These are phyloP conservation scores for Pleodorina starrii DNA, from an alignment of 139 green algal species.

Conservation along the genomic window DNA sequence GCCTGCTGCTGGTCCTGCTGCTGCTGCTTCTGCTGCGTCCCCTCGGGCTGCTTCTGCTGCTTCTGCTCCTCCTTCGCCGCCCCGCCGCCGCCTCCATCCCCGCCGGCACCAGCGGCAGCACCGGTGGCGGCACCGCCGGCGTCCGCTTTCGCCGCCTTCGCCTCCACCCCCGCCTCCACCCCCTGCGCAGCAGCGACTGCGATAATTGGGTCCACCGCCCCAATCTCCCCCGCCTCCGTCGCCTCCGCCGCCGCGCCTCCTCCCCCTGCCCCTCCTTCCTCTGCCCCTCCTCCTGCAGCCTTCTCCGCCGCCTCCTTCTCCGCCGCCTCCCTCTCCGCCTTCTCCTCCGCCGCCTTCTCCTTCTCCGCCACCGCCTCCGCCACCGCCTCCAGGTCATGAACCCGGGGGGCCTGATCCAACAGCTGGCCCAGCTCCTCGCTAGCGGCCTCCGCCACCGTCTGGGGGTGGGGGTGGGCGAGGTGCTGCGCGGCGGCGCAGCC, in stretches of 20 bases:
- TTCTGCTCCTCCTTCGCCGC: too few relatives aligned
- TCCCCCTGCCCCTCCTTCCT: background rate
- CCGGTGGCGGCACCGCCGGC: background rate
- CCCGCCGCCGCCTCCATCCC: background rate
- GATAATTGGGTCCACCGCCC: too few relatives aligned
- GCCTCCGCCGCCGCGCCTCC: too few relatives aligned
- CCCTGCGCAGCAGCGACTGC: too few relatives aligned
- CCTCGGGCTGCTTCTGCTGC: too few relatives aligned
- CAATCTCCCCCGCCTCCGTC: background rate
- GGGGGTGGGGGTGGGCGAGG: background rate
- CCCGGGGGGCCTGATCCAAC: constrained; percentile 47
- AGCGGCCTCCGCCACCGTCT: background rate
- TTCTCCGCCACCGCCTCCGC: background rate
- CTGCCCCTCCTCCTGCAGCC: background rate
- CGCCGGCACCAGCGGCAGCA: too few relatives aligned
- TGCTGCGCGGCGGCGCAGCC: background rate
- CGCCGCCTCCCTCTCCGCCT: too few relatives aligned
- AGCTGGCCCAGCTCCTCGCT: constrained; percentile 34
- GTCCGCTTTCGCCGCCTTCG: background rate
- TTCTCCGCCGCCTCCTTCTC: too few relatives aligned
- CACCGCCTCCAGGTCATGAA: constrained; percentile 47
- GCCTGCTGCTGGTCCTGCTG: too few relatives aligned
- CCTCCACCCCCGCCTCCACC: background rate
- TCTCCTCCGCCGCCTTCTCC: background rate
- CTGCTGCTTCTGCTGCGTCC: too few relatives aligned